Evolutionary conservation across 345 rosid genomes (phyloP).

Genomic region (Turnera subulata): DNA sequence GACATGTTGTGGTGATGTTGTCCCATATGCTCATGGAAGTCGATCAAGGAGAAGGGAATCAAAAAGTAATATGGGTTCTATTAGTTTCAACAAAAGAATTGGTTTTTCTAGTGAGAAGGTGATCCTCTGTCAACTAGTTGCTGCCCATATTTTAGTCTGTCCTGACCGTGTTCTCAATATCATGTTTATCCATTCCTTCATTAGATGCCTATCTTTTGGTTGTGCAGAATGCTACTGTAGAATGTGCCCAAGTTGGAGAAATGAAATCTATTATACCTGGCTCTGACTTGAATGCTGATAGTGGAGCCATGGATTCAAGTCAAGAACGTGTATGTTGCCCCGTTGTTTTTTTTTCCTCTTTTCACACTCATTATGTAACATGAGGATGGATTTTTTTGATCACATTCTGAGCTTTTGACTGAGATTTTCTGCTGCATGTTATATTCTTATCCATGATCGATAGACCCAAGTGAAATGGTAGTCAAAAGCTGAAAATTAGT

Average conservation of each 20-base stretch:
- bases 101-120: conserved; percentile 55
- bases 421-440: too few relatives aligned
- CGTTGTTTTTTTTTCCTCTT: too few relatives aligned
- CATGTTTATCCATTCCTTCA: not conserved
- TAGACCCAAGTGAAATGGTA: too few relatives aligned
- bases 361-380: too few relatives aligned
- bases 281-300: not conserved
- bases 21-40: conserved; percentile 32
- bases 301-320: not conserved
- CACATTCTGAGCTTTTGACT: too few relatives aligned
- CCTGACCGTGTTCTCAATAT: not conserved
- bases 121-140: conserved; percentile 3
- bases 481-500: too few relatives aligned
- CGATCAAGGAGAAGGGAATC: conserved; percentile 31
- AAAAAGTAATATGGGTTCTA: conserved; percentile 17
- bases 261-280: conserved; percentile 10
- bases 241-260: conserved; percentile 24
- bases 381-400: too few relatives aligned
- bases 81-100: conserved; percentile 36
- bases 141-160: conserved; percentile 8
- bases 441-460: too few relatives aligned
- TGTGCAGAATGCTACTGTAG: conserved; percentile 34
- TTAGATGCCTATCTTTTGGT: not conserved
- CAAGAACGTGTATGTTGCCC: too few relatives aligned
- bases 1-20: conserved; percentile 33